Evolutionary conservation across 2,329 filamentous ascomycete species (phyloP), one percentile per base, ranked within the genome.

Genomic region (Fusarium devonianum): DNA sequence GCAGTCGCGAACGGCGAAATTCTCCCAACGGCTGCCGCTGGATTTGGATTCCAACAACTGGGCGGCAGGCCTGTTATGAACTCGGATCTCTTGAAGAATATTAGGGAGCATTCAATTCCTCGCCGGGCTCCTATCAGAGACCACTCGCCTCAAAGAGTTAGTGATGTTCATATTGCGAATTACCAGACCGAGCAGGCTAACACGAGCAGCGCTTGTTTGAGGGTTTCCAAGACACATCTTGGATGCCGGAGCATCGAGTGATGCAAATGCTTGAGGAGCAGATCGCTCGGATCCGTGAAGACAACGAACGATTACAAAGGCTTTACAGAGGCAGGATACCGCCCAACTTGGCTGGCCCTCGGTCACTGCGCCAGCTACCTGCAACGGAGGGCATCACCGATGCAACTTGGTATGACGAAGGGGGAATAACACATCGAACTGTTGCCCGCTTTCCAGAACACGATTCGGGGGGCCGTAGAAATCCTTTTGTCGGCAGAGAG

Each of bases 1-100:
- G 77, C 73, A 4, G 69, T 85, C 16, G 64, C 71, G n/a, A 66
- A 77, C 16, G 80, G 74, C 6, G 78, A 83, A 36, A 68, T 83
- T 4, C 74, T 75, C 1, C 72, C 79, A 5, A 77, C 75, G 4
- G 78, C 75, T 4, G 78, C 77, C 6, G 69, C 73, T 2, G 82
- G 79, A 1, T 84, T 75, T 56, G 78, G 81, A 11, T 85, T 85
- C 50, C 74, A 80, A 38, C 59, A 71, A 5, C 40, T 72, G 23
- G 63, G 73, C 18, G 62, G 65, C 6, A 69, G 80, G n/a, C 81
- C 80, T 1, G 49, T 80, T 4, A 64, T 71, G 10, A 65, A 78
- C 49, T 72, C 69, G 11, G 55, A 65, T 2, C 46, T 76, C 9
- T 47, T 80, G 19, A 70, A 61, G 41, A 67, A 72, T 5, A 67